A percentile compares a stretch with the other conserved stretches of the same genome.
These are phyloP conservation scores for Hypoxylon rubiginosum DNA, from an alignment of 2,329 filamentous ascomycete genomes.

Conservation along the genomic window DNA sequence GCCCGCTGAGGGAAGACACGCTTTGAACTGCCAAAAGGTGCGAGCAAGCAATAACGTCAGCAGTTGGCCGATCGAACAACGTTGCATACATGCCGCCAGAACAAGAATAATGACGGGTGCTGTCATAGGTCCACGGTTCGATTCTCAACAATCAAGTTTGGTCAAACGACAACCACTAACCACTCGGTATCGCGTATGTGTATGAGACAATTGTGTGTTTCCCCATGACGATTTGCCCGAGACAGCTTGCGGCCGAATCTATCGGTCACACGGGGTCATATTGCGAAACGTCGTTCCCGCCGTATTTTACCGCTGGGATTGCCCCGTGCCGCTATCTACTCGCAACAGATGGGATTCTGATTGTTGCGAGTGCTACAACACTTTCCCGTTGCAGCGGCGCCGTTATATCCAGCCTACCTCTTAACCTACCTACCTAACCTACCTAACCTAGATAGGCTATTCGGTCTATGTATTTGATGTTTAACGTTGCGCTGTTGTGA, in stretches of 20 bases:
- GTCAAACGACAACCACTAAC: constrained; percentile 10
- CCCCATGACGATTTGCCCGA: constrained; percentile 25
- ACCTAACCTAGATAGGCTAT: not conserved
- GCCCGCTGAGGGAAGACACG: not conserved
- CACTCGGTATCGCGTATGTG: not conserved
- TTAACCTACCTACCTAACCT: no score
- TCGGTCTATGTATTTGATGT: constrained; percentile 3
- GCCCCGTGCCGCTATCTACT: constrained; percentile 16
- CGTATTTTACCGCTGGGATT: constrained; percentile 9
- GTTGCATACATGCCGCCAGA: constrained; percentile 40
- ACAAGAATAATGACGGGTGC: constrained; percentile 15
- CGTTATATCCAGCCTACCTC: not conserved
- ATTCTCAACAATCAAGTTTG: constrained; percentile 19
- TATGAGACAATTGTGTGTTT: constrained; percentile 18
- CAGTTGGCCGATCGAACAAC: constrained; percentile 36
- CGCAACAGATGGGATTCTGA: constrained; percentile 18
- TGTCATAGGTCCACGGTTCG: constrained; percentile 23
- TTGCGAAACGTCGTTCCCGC: constrained; percentile 36
- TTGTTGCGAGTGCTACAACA: constrained; percentile 14
- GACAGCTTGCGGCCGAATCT: constrained; percentile 14
- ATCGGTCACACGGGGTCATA: constrained; percentile 29
- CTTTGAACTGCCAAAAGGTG: not conserved
- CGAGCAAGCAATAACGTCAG: constrained; percentile 25
- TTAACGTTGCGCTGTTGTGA: constrained; percentile 6
- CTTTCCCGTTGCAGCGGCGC: constrained; percentile 1